Evolutionary conservation across 2,329 filamentous ascomycete genomes (phyloP).

Genomic region (Fusarium caatingaense): DNA sequence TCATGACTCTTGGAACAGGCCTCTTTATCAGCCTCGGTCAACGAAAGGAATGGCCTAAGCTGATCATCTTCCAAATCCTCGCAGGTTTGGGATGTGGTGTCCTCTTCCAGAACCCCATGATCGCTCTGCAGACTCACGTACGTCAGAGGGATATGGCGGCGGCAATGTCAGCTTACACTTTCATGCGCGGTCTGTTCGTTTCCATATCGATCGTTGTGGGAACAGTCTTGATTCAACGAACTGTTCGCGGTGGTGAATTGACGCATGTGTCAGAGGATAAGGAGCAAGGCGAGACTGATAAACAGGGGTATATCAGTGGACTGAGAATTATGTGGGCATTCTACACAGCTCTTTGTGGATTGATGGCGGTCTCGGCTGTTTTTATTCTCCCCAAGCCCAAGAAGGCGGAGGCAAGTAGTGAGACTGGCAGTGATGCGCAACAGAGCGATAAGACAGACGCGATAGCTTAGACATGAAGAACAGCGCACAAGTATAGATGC

Average conservation of each 20-base stretch:
- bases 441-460: background rate
- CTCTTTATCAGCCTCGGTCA: conserved; percentile 69
- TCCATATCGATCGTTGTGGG: conserved; percentile 77
- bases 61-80: conserved; percentile 71
- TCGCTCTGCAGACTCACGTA: conserved; percentile 74
- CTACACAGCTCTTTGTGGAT: conserved; percentile 27
- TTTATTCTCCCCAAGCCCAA: conserved; percentile 30
- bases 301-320: conserved; percentile 30
- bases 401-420: background rate
- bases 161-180: conserved; percentile 73
- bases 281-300: conserved; percentile 14
- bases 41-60: conserved; percentile 62
- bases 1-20: conserved; percentile 74
- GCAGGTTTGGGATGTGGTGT: conserved; percentile 72
- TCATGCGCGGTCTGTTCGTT: conserved; percentile 75
- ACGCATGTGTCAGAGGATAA: conserved; percentile 19
- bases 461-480: background rate
- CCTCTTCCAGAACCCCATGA: conserved; percentile 76
- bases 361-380: conserved; percentile 25
- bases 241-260: conserved; percentile 28
- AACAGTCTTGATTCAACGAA: conserved; percentile 75
- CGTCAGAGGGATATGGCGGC: conserved; percentile 71
- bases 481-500: background rate
- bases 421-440: conserved; percentile 1
- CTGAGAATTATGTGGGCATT: conserved; percentile 39